Base-by-base conservation (phyloP, 192 early-diverging fungal genomes). In the Podila clonocystis region DNA sequence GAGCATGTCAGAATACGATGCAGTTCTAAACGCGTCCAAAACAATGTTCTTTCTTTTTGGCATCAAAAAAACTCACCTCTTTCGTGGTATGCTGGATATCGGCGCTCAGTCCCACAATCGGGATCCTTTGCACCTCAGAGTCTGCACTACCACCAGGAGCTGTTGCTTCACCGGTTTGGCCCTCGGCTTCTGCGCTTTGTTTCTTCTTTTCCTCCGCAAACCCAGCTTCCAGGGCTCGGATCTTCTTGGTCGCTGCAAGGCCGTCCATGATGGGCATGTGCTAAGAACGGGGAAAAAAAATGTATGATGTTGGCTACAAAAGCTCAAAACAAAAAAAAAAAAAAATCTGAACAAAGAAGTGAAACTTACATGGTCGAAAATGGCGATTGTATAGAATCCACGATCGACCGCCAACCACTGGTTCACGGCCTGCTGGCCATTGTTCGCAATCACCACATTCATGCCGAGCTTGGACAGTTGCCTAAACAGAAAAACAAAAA, bases 221-320 rank as follows among this genome's bases (percentile, higher is more conserved):
- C 36, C 68, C 30, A 19, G 61, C 70, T 30, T 80, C 76, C 49
- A 80, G 41, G 4, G 63, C 50, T 30, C 77, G 70, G 13, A 80
- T 50, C 38, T 69, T 72, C 50, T 55, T 68, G 24, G 77, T 80
- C 1, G 77, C 77, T 2, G 61, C 77, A 4, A 80, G 50, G 29
- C 77, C 77, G 60, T 80, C 77, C 77, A 80, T 80, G 62, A 80
- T 80, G 3, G 77, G 77, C 77, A 80, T 80, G 26, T 80, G 77
- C 77, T 80, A 69, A n/a, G 17, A 38, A 52, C 13, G 4, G 52
- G 11, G 1, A 17, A 45, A 45, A 45, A 15, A 1, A 12, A 15
- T 0, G 15, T 50, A 52, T 20, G 1, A n/a, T 52, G 34, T 8
- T 4, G 9, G 34, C 34, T 9, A 36, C 34, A 36, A 31, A 36